These are phyloP conservation scores for Annulohypoxylon stygium DNA, from an alignment of 495 filamentous ascomycete genomes.

Conservation along the genomic window DNA sequence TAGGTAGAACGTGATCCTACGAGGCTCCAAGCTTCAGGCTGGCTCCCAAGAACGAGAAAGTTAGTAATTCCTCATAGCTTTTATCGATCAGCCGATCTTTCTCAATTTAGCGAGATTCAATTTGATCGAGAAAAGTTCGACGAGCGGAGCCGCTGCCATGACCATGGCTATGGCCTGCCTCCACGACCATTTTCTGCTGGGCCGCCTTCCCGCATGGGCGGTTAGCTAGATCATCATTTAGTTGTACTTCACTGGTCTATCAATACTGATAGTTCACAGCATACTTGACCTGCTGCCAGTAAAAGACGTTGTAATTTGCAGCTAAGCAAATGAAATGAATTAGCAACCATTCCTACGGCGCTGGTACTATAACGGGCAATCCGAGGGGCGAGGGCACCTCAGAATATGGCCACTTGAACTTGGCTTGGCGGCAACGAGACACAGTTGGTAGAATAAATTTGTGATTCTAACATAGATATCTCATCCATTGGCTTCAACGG, in stretches of 20 bases:
- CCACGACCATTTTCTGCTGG: constrained; percentile 20
- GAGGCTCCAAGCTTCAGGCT: background rate
- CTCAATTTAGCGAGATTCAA: background rate
- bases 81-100: background rate
- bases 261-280: constrained; percentile 5
- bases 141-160: constrained; percentile 8
- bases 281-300: background rate
- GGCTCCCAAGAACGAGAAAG: background rate
- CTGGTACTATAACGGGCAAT: constrained; percentile 11
- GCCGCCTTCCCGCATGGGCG: constrained; percentile 35
- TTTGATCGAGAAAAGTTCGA: constrained; percentile 11
- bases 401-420: constrained; percentile 19
- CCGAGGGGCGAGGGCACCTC: constrained; percentile 12
- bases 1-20: background rate
- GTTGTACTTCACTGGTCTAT: constrained; percentile 1
- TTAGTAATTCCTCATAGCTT: background rate
- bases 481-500: constrained; percentile 7
- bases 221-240: constrained; percentile 20
- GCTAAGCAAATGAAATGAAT: background rate
- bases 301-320: constrained; percentile 7
- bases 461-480: background rate
- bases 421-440: constrained; percentile 12
- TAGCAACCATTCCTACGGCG: background rate
- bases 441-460: background rate
- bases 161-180: constrained; percentile 7